phyloP scores from a whole-genome alignment of 2,329 filamentous ascomycete species.

The Pleurostoma richardsiae region DNA sequence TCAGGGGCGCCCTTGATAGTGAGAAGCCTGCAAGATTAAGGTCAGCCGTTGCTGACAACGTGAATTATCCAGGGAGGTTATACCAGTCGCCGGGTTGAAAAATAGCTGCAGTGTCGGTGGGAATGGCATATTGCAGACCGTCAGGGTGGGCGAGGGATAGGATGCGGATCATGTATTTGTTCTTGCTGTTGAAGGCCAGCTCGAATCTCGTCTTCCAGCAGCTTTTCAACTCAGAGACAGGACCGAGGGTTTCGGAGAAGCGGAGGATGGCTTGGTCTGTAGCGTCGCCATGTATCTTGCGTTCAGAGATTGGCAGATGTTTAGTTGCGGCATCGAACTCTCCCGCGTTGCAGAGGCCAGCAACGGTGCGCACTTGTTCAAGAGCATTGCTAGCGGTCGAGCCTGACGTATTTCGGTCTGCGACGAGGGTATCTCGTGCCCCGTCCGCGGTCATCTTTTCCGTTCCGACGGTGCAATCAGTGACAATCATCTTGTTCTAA shows the following conservation, averaged over 20 bases:
- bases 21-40: constrained; percentile 39
- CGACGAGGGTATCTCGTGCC: constrained; percentile 34
- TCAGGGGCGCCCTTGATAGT: constrained; percentile 80
- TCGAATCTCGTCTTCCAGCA: constrained; percentile 64
- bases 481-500: constrained; percentile 68
- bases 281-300: constrained; percentile 68
- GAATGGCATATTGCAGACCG: constrained; percentile 30
- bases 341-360: constrained; percentile 68
- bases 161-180: constrained; percentile 73
- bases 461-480: constrained; percentile 57
- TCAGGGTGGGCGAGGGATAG: constrained; percentile 39
- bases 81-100: constrained; percentile 33
- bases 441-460: constrained; percentile 44
- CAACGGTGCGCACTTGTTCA: constrained; percentile 54
- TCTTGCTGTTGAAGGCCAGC: constrained; percentile 75
- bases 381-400: constrained; percentile 35
- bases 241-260: constrained; percentile 61
- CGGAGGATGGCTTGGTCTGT: constrained; percentile 72
- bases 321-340: constrained; percentile 66
- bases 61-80: constrained; percentile 1
- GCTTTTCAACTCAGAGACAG: constrained; percentile 53
- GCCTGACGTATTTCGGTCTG: constrained; percentile 15
- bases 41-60: neutral
- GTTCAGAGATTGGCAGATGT: constrained; percentile 51
- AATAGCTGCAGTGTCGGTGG: constrained; percentile 22